Base-by-base conservation (phyloP, 2,329 filamentous ascomycete genomes). In the Pseudopyrenochaeta lycopersici region DNA sequence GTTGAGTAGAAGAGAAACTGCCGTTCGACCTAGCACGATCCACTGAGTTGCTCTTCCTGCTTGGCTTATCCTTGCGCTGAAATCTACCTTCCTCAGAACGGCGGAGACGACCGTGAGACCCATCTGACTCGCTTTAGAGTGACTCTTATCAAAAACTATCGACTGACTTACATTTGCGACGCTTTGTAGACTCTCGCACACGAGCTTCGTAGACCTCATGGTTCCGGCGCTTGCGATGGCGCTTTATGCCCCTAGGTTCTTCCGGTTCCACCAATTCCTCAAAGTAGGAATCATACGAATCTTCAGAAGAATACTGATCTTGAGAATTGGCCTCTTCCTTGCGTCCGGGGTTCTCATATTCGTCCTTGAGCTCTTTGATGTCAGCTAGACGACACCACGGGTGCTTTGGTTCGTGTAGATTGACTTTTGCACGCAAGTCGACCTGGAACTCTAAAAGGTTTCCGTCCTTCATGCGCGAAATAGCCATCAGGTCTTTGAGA, bases 401-500 rank as follows among this genome's bases (percentile, higher is more conserved):
- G 54, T 75, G 71, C 40, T 67, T 66, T 2, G 56, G 45, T 23
- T 65, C 63, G 33, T 72, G 69, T 30, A 56, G 47, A 12, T 48
- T 56, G 17, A 73, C 57, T 41, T 70, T 70, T 2, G 50, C 62
- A 29, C 64, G 58, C 27, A 75, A 52, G 40, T 68, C 66, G 1
- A 27, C 46, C 7, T 74, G 70, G 21, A 74, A 71, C 10, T 50
- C 52, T 3, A 49, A 49, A 14, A 75, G 59, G 7, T 72, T 55
- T 1, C 64, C 64, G 3, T 57, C 59, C 32, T 64, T 70, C 38
- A 73, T 54, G 35, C 67, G 69, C 7, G 69, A 64, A n/a, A 73
- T 73, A 10, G 67, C 57, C 46, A 64, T 63, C 15, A 73, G 58
- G 17, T 71, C 66, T 44, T 71, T 72, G 45, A 75, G 66, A n/a